A percentile compares a stretch with the other conserved stretches of the same genome.
Evolutionary conservation across 371 early-diverging fungal genomes (phyloP).

Genomic region (Mortierella sp.): DNA sequence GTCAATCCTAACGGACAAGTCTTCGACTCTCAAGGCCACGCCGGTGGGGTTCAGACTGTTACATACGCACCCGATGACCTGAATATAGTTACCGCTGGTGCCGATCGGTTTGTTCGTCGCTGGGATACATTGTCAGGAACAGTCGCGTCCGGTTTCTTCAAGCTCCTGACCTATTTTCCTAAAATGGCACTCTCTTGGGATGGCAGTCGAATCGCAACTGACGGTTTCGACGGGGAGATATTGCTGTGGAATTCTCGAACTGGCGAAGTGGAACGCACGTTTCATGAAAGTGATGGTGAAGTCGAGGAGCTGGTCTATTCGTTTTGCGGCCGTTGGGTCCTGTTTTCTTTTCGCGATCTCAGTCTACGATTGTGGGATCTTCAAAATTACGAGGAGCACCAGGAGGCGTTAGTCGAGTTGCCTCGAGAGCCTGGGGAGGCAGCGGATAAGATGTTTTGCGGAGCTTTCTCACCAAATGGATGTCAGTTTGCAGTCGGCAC

Average conservation of each 20-base stretch:
- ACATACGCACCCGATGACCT: too few species aligned
- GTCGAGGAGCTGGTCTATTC: not conserved
- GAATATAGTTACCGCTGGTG: too few species aligned
- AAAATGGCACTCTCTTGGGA: not conserved
- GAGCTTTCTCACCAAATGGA: not conserved
- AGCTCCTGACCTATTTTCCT: too few species aligned
- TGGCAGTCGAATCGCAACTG: not conserved
- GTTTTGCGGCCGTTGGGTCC: not conserved
- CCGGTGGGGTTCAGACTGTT: too few species aligned
- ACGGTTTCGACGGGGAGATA: not conserved
- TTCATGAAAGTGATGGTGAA: not conserved
- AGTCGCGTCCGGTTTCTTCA: too few species aligned
- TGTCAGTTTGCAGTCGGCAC: not conserved
- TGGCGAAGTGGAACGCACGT: not conserved
- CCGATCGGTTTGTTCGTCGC: too few species aligned
- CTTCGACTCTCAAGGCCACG: too few species aligned
- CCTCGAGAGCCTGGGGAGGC: not conserved
- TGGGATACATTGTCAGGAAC: too few species aligned
- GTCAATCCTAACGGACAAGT: too few species aligned
- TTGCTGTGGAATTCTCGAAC: not conserved
- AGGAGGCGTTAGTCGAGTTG: not conserved
- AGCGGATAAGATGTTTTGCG: not conserved
- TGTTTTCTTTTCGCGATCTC: not conserved
- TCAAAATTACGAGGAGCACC: not conserved
- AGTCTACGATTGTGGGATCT: not conserved